Percentiles rank a stretch among this genome's conserved stretches.
phyloP scores from a whole-genome alignment of 306 rosid genomes.

The Gynostemma pentaphyllum region DNA sequence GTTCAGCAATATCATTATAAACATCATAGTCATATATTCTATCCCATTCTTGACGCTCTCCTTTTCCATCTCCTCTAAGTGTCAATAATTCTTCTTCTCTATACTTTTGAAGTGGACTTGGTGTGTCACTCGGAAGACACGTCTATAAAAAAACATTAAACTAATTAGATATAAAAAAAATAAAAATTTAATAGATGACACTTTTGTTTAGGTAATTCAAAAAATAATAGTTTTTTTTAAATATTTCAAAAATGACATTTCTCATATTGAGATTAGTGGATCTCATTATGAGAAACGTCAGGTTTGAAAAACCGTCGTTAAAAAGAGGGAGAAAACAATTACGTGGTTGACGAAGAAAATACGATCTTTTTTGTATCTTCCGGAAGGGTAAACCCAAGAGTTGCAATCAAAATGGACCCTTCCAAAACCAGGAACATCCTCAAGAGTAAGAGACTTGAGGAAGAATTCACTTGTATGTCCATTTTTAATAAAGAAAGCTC shows the following conservation, averaged over 20 bases:
- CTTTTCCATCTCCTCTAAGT: constrained; percentile 58
- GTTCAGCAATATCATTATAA: constrained; percentile 57
- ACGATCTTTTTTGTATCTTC: constrained; percentile 43
- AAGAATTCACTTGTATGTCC: constrained; percentile 64
- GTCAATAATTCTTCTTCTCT: constrained; percentile 58
- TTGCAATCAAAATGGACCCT: constrained; percentile 57
- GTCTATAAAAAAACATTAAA: constrained; percentile 20
- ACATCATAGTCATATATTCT: constrained; percentile 71
- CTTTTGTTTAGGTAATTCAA: no score
- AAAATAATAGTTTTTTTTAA: no score
- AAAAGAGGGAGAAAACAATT: neutral
- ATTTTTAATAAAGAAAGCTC: constrained; percentile 55
- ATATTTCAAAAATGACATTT: no score
- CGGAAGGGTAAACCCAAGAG: constrained; percentile 71
- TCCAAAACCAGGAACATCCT: constrained; percentile 58
- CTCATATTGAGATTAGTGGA: no score
- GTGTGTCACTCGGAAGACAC: constrained; percentile 55
- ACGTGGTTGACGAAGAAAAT: constrained; percentile 80
- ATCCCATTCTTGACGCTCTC: constrained; percentile 53
- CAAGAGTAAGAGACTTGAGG: constrained; percentile 49
- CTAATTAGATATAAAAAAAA: neutral
- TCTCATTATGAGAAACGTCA: no score
- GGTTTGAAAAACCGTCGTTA: neutral
- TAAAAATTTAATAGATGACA: no score
- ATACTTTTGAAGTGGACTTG: constrained; percentile 38